Base-by-base conservation (phyloP, 192 early-diverging fungal species). In the Gryganskiella cystojenkinii region DNA sequence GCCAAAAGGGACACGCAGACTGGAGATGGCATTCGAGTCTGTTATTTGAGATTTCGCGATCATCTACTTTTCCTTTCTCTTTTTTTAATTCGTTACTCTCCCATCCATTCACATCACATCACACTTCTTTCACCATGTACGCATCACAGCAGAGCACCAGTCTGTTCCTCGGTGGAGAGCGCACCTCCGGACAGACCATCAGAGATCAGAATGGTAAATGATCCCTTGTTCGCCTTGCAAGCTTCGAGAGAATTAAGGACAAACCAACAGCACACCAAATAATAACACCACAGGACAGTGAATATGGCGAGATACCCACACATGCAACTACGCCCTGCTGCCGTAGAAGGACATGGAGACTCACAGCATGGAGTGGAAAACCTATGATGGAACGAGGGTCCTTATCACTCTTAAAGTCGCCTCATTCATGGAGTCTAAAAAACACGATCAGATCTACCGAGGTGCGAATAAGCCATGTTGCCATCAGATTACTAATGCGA, bases 161-260 rank as follows among this genome's bases (percentile, higher is more conserved):
- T 9, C 83, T 96, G 64, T 88, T 90, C 64, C 90, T 96, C 70
- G 94, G 94, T 67, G 97, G 97, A 59, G 86, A 92, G 67, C 90
- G 97, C 46, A 92, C 92, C 51, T 93, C 95, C 14, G 97, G 97
- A 37, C 91, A 91, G 71, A 95, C 97, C 71, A 93, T 99, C 51
- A 90, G 97, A 44, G 84, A 89, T 65, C 94, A 95, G 71, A 99
- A 99, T 89, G 97, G 97, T 99, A 89, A 54, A n/a, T n/a, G n/a
- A n/a, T n/a, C n/a, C n/a, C n/a, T n/a, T n/a, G n/a, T n/a, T n/a
- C n/a, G n/a, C n/a, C n/a, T n/a, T n/a, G n/a, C n/a, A n/a, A n/a
- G n/a, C n/a, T n/a, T n/a, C n/a, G n/a, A n/a, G n/a, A n/a, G n/a
- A n/a, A n/a, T n/a, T n/a, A n/a, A n/a, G n/a, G n/a, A n/a, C n/a